A percentile compares a stretch with the other conserved stretches of the same genome.
Conservation (phyloP, 805 yeast genomes). For the Myxozyma mucilagina region DNA sequence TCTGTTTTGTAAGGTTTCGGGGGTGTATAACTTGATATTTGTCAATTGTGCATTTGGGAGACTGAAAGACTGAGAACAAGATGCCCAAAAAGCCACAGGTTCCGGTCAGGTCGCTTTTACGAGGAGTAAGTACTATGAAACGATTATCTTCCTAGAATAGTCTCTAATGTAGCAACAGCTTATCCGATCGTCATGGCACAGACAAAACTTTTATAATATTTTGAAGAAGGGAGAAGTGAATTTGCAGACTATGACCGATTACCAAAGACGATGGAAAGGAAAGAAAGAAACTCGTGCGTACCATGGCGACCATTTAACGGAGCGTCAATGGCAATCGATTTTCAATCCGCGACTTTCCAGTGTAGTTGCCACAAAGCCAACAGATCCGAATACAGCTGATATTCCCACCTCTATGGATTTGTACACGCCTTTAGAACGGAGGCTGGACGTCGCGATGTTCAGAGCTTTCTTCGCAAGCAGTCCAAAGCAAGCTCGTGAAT, state of each 20-base stretch:
- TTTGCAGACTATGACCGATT: constrained; percentile 66
- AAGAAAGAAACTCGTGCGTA: constrained; percentile 91
- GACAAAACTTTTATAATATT: constrained; percentile 83
- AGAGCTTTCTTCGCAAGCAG: constrained; percentile 92
- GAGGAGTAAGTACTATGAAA: constrained; percentile 22
- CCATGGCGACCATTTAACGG: constrained; percentile 93
- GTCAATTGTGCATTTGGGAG: background rate
- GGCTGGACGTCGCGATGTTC: constrained; percentile 87
- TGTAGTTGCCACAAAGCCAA: constrained; percentile 13
- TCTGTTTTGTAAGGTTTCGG: background rate
- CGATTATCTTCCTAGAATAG: background rate
- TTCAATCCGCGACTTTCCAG: constrained; percentile 68
- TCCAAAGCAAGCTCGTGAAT: constrained; percentile 90
- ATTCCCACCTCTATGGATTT: constrained; percentile 90
- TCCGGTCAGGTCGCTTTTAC: constrained; percentile 24
- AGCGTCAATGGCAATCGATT: constrained; percentile 70
- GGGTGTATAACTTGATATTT: background rate
- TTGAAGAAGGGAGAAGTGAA: constrained; percentile 60
- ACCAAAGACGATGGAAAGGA: constrained; percentile 88
- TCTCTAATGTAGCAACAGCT: constrained; percentile 29
- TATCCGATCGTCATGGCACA: constrained; percentile 86
- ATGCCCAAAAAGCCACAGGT: constrained; percentile 24
- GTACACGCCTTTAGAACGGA: constrained; percentile 80
- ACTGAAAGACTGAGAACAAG: background rate
- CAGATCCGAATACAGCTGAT: constrained; percentile 15